Base-by-base conservation (phyloP, 768 basidiomycete genomes). In the Pleurotus djamor region DNA sequence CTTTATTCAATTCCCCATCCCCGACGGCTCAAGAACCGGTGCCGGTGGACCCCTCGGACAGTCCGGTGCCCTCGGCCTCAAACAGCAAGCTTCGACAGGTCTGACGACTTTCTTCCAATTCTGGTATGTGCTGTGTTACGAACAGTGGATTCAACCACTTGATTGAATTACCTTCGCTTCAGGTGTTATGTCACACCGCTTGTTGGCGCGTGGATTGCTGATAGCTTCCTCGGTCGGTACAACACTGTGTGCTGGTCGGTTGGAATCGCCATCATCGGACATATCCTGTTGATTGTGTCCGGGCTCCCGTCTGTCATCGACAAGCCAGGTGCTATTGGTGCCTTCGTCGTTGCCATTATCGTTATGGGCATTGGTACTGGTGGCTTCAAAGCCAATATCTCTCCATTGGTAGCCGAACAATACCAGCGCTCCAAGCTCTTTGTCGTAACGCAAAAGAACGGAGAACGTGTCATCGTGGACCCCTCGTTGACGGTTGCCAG, bases 341-440 rank as follows among this genome's bases (percentile, higher is more conserved):
- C 77, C 28, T 86, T 91, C 64, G 63, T 79, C 17, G 62, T 88
- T 41, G 86, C 88, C 0, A 72, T 92, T 52, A 67, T 92, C 56
- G 73, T 91, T 58, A 88, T 84, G 68, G 82, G 83, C 7, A 66
- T 79, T 2, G 79, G 89, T 14, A 82, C 89, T 8, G 89, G 89
- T 5, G 74, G 86, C 21, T 89, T 92, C 81, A 91, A 92, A 72
- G 72, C 85, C 1, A 92, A 91, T 68, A 85, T 92, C 61, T 87
- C 86, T 0, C 90, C 91, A 1, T 75, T 93, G 63, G 79, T 92
- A 21, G 91, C 91, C 5, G 91, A 92, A 68, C 91, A 92, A 66
- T 87, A 88, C 66, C 79, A 72, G 58, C 75, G 78, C 49, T 83
- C 80, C 9, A 78, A 76, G 61, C 74, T 78, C 12, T 89, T 85